Evolutionary conservation across 164 flowering plant species (phyloP).

Genomic region (Buxus sempervirens): DNA sequence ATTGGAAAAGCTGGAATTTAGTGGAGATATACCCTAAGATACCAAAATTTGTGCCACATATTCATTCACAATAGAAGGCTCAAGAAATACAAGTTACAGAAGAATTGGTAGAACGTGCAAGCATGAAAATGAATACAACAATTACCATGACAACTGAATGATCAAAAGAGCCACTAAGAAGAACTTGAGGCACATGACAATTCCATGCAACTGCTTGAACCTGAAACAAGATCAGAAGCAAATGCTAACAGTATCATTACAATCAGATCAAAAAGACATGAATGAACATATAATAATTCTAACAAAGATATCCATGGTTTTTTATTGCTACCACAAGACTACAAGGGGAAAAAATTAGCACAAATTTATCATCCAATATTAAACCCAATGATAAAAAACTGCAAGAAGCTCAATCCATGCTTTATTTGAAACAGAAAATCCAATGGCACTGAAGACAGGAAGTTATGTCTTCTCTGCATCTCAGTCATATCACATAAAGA

Average conservation of each 20-base stretch:
- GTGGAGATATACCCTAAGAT: too few species aligned
- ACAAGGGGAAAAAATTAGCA: background rate
- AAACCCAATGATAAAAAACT: background rate
- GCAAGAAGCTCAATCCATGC: background rate
- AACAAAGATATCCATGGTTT: constrained; percentile 8
- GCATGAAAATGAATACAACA: background rate
- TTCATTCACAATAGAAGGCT: background rate
- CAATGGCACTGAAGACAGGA: too few species aligned
- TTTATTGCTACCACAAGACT: background rate
- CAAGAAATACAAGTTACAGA: background rate
- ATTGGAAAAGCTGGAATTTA: too few species aligned
- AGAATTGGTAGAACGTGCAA: background rate
- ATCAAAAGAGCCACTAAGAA: constrained; percentile 97
- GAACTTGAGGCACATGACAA: constrained; percentile 54
- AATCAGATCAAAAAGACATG: background rate
- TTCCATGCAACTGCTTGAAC: constrained; percentile 98
- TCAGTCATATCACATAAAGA: too few species aligned
- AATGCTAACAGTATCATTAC: background rate
- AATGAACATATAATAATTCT: too few species aligned
- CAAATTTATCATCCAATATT: background rate
- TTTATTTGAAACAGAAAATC: too few species aligned
- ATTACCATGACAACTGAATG: constrained; percentile 76
- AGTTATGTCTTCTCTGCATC: too few species aligned
- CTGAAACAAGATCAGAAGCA: constrained; percentile 32
- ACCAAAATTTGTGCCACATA: too few species aligned